A percentile compares a stretch with the other conserved stretches of the same genome.
phyloP scores from a whole-genome alignment of 2,329 filamentous ascomycete genomes.

The Aureobasidium pullulans region DNA sequence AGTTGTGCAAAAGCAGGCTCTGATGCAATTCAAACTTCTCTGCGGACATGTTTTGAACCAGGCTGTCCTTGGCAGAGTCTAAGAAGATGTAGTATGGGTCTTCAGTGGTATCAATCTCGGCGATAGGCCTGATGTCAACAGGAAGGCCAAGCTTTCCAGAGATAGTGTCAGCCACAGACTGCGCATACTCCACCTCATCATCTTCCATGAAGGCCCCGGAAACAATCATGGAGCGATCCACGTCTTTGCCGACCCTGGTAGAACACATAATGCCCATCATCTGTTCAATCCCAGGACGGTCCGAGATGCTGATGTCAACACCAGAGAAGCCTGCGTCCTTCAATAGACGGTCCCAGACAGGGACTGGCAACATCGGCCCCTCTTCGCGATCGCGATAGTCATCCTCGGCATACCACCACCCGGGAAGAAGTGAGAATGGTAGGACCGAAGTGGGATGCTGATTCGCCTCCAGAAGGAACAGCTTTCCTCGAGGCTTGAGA shows the following conservation, averaged over 20 bases:
- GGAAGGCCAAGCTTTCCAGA: neutral
- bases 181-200: neutral
- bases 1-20: neutral
- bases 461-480: constrained; percentile 23
- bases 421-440: constrained; percentile 26
- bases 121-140: neutral
- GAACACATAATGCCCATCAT: neutral
- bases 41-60: neutral
- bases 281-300: neutral
- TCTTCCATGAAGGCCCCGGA: neutral
- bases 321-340: constrained; percentile 28
- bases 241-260: neutral
- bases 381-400: constrained; percentile 17
- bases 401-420: constrained; percentile 27
- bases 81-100: neutral
- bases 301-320: constrained; percentile 17
- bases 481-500: constrained; percentile 22
- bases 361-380: constrained; percentile 24
- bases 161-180: neutral
- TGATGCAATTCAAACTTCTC: neutral
- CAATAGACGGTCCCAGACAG: constrained; percentile 29
- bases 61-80: neutral
- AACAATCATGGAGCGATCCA: neutral
- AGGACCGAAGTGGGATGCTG: constrained; percentile 16
- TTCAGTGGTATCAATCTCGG: neutral